phyloP scores from a whole-genome alignment of 805 yeast species.

The Wickerhamomyces xylosicus region DNA sequence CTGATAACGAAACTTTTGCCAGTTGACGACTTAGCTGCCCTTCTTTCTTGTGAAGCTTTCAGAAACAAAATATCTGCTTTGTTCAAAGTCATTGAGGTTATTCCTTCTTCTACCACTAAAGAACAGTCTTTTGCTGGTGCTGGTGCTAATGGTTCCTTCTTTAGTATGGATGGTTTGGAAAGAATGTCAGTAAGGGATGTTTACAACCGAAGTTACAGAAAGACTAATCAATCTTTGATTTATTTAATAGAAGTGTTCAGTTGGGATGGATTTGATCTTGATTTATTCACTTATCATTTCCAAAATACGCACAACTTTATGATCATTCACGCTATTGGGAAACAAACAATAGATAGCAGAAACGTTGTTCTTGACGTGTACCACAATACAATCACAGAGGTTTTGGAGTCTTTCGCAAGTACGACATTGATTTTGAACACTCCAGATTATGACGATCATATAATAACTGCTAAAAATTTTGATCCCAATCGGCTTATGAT shows the following conservation, averaged over 20 bases:
- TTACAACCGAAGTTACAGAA: no score
- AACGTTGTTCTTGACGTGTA: not conserved
- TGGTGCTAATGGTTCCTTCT: no score
- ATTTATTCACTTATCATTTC: not conserved
- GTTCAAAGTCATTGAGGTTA: no score
- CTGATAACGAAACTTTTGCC: no score
- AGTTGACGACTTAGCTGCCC: no score
- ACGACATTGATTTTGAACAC: not conserved
- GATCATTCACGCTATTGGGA: not conserved
- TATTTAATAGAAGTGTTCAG: not conserved
- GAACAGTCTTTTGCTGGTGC: no score
- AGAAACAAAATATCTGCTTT: no score
- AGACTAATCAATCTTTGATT: not conserved
- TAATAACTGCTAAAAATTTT: not conserved
- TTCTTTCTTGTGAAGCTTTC: no score
- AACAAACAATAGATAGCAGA: not conserved
- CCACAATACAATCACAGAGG: not conserved
- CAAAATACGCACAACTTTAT: not conserved
- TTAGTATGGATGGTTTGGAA: no score
- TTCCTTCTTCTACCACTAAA: no score
- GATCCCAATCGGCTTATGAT: not conserved
- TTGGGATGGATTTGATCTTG: not conserved
- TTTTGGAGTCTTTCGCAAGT: not conserved
- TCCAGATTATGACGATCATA: not conserved
- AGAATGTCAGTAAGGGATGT: no score